Conservation (phyloP, 2,329 filamentous ascomycete species). For the Fusarium vanettenii region DNA sequence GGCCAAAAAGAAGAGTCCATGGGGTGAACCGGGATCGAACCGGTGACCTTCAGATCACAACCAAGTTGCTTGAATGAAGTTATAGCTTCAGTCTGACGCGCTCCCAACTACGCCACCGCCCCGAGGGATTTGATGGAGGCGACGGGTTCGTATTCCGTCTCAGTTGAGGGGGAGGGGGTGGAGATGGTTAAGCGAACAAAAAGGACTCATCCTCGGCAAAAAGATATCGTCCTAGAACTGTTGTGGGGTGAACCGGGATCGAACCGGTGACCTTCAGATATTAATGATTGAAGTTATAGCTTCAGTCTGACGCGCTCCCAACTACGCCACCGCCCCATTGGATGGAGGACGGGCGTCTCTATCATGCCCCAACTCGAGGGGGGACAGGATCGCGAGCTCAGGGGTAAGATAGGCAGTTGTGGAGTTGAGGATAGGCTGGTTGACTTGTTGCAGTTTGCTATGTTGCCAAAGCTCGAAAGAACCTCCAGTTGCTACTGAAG, state of each 20-base stretch:
- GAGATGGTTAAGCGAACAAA: not conserved
- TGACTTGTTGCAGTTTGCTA: not conserved
- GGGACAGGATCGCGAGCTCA: not conserved
- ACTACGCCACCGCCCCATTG: constrained; percentile 2
- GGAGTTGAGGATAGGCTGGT: not conserved
- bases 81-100: not conserved
- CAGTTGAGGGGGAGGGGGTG: not conserved
- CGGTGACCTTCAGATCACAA: constrained; percentile 2
- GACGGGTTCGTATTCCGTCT: not conserved
- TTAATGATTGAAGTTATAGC: not conserved
- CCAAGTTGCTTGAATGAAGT: not conserved
- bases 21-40: constrained; percentile 2
- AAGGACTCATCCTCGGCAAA: not conserved
- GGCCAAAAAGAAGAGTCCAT: not conserved
- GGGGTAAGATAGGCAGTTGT: not conserved
- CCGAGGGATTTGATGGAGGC: not conserved
- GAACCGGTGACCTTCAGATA: constrained; percentile 6
- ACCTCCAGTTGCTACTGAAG: not conserved
- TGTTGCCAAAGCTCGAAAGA: not conserved
- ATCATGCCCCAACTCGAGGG: not conserved
- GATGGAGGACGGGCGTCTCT: not conserved
- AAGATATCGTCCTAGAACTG: not conserved
- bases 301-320: constrained; percentile 4
- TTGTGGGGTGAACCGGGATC: not conserved
- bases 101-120: constrained; percentile 3